Evolutionary conservation across 2,329 filamentous ascomycete species (phyloP), one percentile per base, ranked within the genome.

Genomic region (Triangularia setosa): DNA sequence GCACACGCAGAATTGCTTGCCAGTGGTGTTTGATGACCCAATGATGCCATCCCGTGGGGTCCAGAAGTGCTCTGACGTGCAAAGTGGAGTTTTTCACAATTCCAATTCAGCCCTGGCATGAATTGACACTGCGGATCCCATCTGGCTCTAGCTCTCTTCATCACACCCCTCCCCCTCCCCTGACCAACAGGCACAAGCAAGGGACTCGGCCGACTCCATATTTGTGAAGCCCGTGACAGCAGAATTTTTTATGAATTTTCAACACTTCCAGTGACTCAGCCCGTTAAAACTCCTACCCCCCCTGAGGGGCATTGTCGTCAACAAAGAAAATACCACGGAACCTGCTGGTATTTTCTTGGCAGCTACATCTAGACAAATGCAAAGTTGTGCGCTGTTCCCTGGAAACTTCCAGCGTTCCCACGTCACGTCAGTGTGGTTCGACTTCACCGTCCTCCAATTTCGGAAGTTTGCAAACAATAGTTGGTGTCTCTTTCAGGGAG

Each of bases 371-470:
- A 48, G 16, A 11, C 9, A n/a, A 35, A 12, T 35, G 33, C 35
- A 18, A n/a, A 44, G 35, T n/a, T 44, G 35, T 44, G 35, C 35
- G n/a, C 18, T 44, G 35, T 25, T 54, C 21, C 27, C 21, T 57
- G 54, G 24, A 57, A 57, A 30, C 27, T 57, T 57, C 25, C 55
- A 58, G 55, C 23, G 28, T n/a, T n/a, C n/a, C n/a, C n/a, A n/a
- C n/a, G n/a, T n/a, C n/a, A n/a, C n/a, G n/a, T n/a, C n/a, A n/a
- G n/a, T n/a, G n/a, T n/a, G n/a, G n/a, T n/a, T n/a, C n/a, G n/a
- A n/a, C n/a, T n/a, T n/a, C n/a, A 14, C 9, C 25, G 14, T 60
- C 54, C 58, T 64, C 63, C 40, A 62, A 62, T 60, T 56, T 62
- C 64, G 33, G 64, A 25, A 57, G 30, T 60, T 60, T 48, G 35